These are phyloP conservation scores for Geosmithia flava DNA, from an alignment of 2,329 filamentous ascomycete genomes.

Conservation along the genomic window DNA sequence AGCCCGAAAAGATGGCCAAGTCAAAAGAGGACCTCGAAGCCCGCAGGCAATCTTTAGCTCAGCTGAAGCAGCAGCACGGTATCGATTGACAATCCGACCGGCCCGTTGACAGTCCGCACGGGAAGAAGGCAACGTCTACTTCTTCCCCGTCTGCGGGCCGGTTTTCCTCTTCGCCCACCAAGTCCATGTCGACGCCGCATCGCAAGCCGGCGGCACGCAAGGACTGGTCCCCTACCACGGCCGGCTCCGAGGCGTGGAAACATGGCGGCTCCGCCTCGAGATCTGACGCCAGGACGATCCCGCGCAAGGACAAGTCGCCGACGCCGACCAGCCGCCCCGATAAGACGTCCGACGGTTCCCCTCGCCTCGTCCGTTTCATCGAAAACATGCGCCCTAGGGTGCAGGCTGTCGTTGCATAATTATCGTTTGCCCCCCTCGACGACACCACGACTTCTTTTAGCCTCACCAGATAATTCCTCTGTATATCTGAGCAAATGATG, in stretches of 20 bases:
- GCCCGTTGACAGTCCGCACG: slow-evolving; percentile 40
- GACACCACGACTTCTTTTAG: not conserved
- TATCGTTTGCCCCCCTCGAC: not conserved
- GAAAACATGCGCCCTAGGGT: slow-evolving; percentile 24
- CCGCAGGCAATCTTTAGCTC: slow-evolving; percentile 93
- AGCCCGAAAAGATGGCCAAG: slow-evolving; percentile 58
- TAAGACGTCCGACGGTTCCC: slow-evolving; percentile 15
- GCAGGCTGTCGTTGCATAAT: slow-evolving; percentile 25
- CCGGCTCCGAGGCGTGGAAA: slow-evolving; percentile 1
- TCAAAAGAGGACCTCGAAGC: slow-evolving; percentile 90
- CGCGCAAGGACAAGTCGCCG: slow-evolving; percentile 27
- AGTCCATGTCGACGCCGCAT: slow-evolving; percentile 19
- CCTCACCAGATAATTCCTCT: not conserved
- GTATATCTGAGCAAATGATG: not conserved
- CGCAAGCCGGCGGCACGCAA: slow-evolving; percentile 31
- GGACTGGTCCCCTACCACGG: slow-evolving; percentile 20
- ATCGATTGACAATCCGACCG: slow-evolving; percentile 90
- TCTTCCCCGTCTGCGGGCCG: slow-evolving; percentile 45
- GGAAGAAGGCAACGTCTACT: slow-evolving; percentile 1
- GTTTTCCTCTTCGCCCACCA: slow-evolving; percentile 33
- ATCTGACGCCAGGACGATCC: slow-evolving; percentile 27
- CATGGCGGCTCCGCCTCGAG: not conserved
- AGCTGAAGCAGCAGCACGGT: slow-evolving; percentile 93
- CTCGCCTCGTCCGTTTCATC: slow-evolving; percentile 27
- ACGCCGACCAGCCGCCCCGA: slow-evolving; percentile 16